Evolutionary conservation across 768 basidiomycete genomes (phyloP), one percentile per base, ranked within the genome.

Genomic region (Termitomyces heimii): DNA sequence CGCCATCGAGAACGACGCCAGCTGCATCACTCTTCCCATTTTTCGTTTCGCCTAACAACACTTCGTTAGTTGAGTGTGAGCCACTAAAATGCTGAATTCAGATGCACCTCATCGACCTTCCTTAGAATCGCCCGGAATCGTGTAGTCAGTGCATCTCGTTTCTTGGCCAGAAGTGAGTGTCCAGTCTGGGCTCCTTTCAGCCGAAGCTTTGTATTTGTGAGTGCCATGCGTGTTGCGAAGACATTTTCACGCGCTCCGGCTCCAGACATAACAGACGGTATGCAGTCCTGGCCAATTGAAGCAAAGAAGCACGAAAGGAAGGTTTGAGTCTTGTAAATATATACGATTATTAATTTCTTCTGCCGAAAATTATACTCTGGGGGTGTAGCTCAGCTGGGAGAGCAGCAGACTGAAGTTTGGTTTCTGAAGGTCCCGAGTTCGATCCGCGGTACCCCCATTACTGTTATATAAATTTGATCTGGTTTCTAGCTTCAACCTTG

Each of bases 11-110:
- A 99, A 97, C 42, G 97, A 98, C 26, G 97, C 97, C 51, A 98
- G 81, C 71, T 99, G 97, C 87, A 99, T 97, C 26, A 98, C 95
- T 58, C 92, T 82, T 31, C 97, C 97, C 97, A 98, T 99, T 76
- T 98, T 95, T 58, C 94, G 84, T 72, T 99, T 99, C 10, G 97
- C 96, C 95, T 98, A 62, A 59, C 60, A 62, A 59, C 60, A 5
- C 55, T 63, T 70, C 52, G 58, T 62, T 54, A 61, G 57, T 63
- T 71, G 46, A 68, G 57, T 54, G 63, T 40, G 62, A 46, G 50
- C 46, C 46, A 49, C 26, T 7, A 40, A 13, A 18, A 48, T 32
- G 39, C 53, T 57, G 6, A 57, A 29, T 34, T 24, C 39, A 57
- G 24, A 59, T 74, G 62, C 63, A 94, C 95, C 79, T 99, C 97